phyloP scores from a whole-genome alignment of 768 basidiomycete species.

The Lentinus brumalis region DNA sequence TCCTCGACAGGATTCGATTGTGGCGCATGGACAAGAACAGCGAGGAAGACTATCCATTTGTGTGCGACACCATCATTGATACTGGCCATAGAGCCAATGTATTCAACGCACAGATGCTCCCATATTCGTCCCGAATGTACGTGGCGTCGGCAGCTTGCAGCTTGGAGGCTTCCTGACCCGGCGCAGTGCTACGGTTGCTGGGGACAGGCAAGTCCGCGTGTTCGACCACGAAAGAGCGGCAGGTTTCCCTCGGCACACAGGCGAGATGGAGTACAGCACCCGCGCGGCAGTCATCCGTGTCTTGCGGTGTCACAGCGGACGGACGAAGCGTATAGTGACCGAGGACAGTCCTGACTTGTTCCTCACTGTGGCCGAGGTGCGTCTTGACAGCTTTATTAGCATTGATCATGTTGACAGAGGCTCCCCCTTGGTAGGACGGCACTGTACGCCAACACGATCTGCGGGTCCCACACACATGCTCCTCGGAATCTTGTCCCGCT shows the following conservation, averaged over 20 bases:
- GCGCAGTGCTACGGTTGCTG: constrained; percentile 68
- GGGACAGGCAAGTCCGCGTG: constrained; percentile 75
- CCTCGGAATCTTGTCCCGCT: constrained; percentile 57
- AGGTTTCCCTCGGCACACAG: constrained; percentile 36
- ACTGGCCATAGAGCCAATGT: constrained; percentile 87
- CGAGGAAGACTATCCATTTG: constrained; percentile 60
- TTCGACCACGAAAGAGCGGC: constrained; percentile 60
- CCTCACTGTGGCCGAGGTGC: constrained; percentile 77
- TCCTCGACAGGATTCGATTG: constrained; percentile 59
- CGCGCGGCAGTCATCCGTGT: constrained; percentile 52
- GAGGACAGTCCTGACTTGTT: constrained; percentile 79
- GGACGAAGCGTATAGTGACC: constrained; percentile 79
- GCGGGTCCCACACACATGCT: constrained; percentile 68
- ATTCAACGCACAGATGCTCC: constrained; percentile 82
- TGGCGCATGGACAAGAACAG: constrained; percentile 67
- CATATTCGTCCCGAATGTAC: constrained; percentile 77
- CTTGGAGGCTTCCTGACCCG: neutral
- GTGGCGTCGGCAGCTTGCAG: constrained; percentile 23
- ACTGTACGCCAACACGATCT: constrained; percentile 88
- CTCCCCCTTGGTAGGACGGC: constrained; percentile 63
- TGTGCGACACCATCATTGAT: constrained; percentile 64
- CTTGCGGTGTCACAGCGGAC: constrained; percentile 67
- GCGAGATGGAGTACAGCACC: constrained; percentile 48
- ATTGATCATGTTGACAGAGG: constrained; percentile 9
- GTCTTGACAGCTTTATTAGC: constrained; percentile 18